phyloP scores from a whole-genome alignment of 768 basidiomycete species.

The Hortiboletus flavorubellus region DNA sequence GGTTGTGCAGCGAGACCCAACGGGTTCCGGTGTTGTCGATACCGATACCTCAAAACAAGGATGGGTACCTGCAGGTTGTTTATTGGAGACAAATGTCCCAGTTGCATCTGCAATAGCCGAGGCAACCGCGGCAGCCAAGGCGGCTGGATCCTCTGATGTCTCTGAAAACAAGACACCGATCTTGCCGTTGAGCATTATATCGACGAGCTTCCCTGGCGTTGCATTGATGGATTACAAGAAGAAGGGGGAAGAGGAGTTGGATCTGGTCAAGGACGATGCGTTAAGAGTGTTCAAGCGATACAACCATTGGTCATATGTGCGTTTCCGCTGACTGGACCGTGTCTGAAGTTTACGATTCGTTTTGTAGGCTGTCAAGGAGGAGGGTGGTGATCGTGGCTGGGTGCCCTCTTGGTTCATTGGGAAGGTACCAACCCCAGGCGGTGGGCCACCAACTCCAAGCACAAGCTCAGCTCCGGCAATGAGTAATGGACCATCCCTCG shows the following conservation, averaged over 20 bases:
- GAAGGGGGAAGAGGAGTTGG: constrained; percentile 90
- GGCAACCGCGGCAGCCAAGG: constrained; percentile 62
- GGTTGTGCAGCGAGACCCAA: constrained; percentile 94
- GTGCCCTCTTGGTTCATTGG: constrained; percentile 98
- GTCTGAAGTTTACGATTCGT: constrained; percentile 3
- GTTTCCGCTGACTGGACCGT: constrained; percentile 21
- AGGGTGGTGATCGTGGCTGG: constrained; percentile 93
- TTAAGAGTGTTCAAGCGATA: constrained; percentile 96
- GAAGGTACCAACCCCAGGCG: constrained; percentile 56
- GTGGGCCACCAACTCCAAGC: constrained; percentile 47
- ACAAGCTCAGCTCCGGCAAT: constrained; percentile 40
- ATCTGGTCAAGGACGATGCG: constrained; percentile 82
- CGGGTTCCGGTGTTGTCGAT: constrained; percentile 75
- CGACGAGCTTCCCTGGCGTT: constrained; percentile 95
- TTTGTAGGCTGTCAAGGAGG: constrained; percentile 84
- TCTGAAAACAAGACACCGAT: constrained; percentile 68
- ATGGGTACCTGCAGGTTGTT: constrained; percentile 97
- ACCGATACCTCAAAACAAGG: constrained; percentile 80
- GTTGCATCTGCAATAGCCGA: constrained; percentile 86
- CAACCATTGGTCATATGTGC: constrained; percentile 94
- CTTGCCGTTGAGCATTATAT: constrained; percentile 85
- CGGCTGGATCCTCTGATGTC: constrained; percentile 39
- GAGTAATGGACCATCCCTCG: constrained; percentile 29
- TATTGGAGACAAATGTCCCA: constrained; percentile 90
- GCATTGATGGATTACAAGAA: constrained; percentile 96